phyloP scores from a whole-genome alignment of 805 yeast species.

The Huiozyma naganishii region DNA sequence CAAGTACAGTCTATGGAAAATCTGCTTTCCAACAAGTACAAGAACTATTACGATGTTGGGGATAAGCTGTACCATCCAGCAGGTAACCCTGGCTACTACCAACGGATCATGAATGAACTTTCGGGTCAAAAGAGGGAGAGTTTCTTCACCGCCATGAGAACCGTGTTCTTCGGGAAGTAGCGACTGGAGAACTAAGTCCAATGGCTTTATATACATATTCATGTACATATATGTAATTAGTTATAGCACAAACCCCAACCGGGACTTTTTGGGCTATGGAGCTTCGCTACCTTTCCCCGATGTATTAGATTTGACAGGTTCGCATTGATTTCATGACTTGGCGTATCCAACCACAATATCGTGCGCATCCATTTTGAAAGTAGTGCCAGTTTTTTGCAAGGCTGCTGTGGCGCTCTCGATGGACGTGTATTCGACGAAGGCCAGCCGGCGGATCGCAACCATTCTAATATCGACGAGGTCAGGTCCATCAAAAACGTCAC shows the following conservation, averaged over 20 bases:
- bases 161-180: conserved; percentile 64
- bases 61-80: conserved; percentile 66
- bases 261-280: too few relatives aligned
- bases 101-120: conserved; percentile 57
- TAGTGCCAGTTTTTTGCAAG: conserved; percentile 9
- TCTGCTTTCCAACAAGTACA: conserved; percentile 50
- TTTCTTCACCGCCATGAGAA: conserved; percentile 53
- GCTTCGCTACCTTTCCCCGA: too few relatives aligned
- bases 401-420: conserved; percentile 37
- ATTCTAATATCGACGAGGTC: conserved; percentile 62
- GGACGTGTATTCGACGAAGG: conserved; percentile 67
- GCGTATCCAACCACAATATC: conserved; percentile 23
- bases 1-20: conserved; percentile 51
- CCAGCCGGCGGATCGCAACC: conserved; percentile 58
- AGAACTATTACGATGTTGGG: conserved; percentile 50
- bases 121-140: conserved; percentile 62
- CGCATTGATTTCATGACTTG: too few relatives aligned
- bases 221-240: background rate
- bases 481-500: conserved; percentile 35
- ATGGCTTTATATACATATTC: background rate
- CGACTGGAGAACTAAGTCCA: background rate
- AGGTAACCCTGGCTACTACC: conserved; percentile 75
- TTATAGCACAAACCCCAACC: too few relatives aligned
- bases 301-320: too few relatives aligned
- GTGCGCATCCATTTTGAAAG: conserved; percentile 7